A percentile compares a stretch with the other conserved stretches of the same genome.
These are phyloP conservation scores for Aureobasidium lini DNA, from an alignment of 2,329 filamentous ascomycete genomes.

Conservation along the genomic window DNA sequence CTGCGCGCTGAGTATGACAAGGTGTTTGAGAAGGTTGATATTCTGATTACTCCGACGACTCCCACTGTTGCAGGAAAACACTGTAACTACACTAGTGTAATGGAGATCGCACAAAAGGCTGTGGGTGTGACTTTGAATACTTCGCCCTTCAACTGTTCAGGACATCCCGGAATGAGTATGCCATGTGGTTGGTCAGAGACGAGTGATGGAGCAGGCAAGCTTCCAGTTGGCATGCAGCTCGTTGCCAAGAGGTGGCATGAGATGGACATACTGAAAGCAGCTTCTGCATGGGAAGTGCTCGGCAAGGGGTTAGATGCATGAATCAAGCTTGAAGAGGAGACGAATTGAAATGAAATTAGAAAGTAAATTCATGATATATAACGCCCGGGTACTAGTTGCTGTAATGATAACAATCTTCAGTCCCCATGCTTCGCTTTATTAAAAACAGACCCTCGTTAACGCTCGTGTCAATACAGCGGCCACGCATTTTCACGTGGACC, in stretches of 20 bases:
- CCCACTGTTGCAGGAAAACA: constrained; percentile 40
- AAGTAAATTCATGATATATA: constrained; percentile 8
- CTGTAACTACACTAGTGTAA: constrained; percentile 22
- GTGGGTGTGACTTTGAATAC: constrained; percentile 40
- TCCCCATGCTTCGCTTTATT: constrained; percentile 9
- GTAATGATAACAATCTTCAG: constrained; percentile 2
- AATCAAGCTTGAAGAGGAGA: too few relatives aligned
- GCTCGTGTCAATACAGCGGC: neutral
- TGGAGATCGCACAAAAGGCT: constrained; percentile 30
- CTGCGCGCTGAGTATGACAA: constrained; percentile 43
- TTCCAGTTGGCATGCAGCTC: constrained; percentile 32
- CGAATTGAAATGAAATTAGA: neutral
- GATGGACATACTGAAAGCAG: constrained; percentile 28
- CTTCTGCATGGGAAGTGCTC: constrained; percentile 29
- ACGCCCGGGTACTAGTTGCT: constrained; percentile 7
- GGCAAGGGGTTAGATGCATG: constrained; percentile 17
- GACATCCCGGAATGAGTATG: constrained; percentile 44
- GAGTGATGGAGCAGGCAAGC: constrained; percentile 21
- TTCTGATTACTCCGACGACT: constrained; percentile 43
- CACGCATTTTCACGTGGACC: neutral
- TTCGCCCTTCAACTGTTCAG: constrained; percentile 43
- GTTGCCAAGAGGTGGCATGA: constrained; percentile 30
- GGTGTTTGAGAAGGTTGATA: constrained; percentile 38
- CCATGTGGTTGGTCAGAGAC: constrained; percentile 32
- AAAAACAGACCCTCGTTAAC: constrained; percentile 1